Conservation (phyloP, 106 monocot genomes). For the Chionographis japonica region DNA sequence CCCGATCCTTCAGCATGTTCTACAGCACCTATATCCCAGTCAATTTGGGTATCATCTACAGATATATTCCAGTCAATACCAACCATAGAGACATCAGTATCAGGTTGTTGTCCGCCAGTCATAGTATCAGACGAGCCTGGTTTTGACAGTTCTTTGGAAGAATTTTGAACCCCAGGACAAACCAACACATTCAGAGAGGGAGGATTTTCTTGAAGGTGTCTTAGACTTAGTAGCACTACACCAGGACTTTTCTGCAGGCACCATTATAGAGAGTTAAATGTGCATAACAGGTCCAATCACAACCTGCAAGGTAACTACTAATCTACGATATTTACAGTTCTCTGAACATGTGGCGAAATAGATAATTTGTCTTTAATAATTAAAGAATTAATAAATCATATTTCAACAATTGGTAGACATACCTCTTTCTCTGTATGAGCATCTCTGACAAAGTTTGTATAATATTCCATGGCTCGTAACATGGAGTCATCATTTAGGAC, state of each 20-base stretch:
- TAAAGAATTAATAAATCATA: not conserved
- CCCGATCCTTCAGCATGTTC: slow-evolving; percentile 54
- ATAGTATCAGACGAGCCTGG: slow-evolving; percentile 7
- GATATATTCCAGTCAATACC: slow-evolving; percentile 93
- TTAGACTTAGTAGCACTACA: slow-evolving; percentile 60
- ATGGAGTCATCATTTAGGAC: slow-evolving; percentile 58
- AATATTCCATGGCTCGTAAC: slow-evolving; percentile 76
- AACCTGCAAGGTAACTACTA: not conserved
- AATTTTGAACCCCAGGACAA: slow-evolving; percentile 49
- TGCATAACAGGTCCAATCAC: not conserved
- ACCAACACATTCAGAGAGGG: slow-evolving; percentile 67
- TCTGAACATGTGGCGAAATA: no score
- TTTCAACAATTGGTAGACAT: not conserved
- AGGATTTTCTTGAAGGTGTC: slow-evolving; percentile 60
- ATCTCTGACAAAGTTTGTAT: slow-evolving; percentile 84
- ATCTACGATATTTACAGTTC: not conserved
- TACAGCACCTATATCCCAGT: slow-evolving; percentile 69
- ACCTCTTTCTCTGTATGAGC: slow-evolving; percentile 91
- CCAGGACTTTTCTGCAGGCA: slow-evolving; percentile 47
- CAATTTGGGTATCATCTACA: slow-evolving; percentile 75
- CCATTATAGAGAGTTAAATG: not conserved
- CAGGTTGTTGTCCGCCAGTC: slow-evolving; percentile 18
- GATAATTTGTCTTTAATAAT: no score
- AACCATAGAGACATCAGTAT: slow-evolving; percentile 26
- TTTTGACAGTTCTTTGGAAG: slow-evolving; percentile 27